These are phyloP conservation scores for Colletotrichum theobromicola DNA, from an alignment of 2,329 filamentous ascomycete genomes.

Conservation along the genomic window DNA sequence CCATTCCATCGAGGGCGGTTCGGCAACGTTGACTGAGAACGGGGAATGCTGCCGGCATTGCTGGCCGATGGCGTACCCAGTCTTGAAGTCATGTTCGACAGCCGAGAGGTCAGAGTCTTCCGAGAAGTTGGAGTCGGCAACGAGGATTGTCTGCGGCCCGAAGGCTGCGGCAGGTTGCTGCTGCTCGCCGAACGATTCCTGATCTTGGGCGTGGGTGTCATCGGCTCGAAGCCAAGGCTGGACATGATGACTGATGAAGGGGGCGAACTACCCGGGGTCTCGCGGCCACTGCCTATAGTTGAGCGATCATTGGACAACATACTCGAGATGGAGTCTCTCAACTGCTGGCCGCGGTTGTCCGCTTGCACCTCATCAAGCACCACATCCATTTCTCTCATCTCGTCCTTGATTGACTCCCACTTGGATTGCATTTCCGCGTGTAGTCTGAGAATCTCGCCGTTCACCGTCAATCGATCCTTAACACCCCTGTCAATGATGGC, in stretches of 20 bases:
- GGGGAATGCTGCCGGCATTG: conserved; percentile 36
- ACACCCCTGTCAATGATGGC: conserved; percentile 96
- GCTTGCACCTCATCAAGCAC: conserved; percentile 75
- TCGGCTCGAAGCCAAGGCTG: conserved; percentile 53
- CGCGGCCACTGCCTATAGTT: conserved; percentile 70
- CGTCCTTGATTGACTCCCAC: conserved; percentile 77
- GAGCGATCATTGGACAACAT: conserved; percentile 86
- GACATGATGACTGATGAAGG: conserved; percentile 68
- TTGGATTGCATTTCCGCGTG: conserved; percentile 85
- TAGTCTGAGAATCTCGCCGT: conserved; percentile 89
- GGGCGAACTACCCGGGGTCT: conserved; percentile 72
- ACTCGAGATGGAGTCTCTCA: conserved; percentile 92
- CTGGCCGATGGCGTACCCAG: conserved; percentile 46
- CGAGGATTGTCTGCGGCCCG: conserved; percentile 51
- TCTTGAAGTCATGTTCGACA: conserved; percentile 55
- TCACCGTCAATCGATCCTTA: conserved; percentile 92
- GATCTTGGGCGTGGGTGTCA: conserved; percentile 47
- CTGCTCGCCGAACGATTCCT: conserved; percentile 55
- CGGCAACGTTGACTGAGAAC: conserved; percentile 50
- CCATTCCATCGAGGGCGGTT: conserved; percentile 76
- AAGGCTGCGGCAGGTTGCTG: conserved; percentile 50
- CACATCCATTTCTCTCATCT: conserved; percentile 79
- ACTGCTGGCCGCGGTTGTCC: conserved; percentile 70
- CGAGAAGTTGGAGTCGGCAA: conserved; percentile 50
- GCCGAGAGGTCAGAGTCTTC: conserved; percentile 46